Evolutionary conservation across 140 eudicot genomes (phyloP).

Genomic region (Anethum foeniculum): DNA sequence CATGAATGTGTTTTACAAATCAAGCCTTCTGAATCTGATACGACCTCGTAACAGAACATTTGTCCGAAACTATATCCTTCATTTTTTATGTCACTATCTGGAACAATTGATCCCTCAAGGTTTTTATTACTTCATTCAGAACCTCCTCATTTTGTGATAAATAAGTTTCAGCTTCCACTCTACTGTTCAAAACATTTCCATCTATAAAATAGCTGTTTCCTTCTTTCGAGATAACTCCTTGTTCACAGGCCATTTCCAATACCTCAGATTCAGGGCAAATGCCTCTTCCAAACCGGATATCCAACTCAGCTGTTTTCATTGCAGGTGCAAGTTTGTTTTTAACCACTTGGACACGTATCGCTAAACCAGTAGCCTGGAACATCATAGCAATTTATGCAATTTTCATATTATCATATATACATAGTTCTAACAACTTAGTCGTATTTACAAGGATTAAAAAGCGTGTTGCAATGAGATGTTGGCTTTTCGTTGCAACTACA

Average conservation of each 20-base stretch:
- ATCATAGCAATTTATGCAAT: constrained; percentile 7
- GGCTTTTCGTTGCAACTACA: neutral
- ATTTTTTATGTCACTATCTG: constrained; percentile 21
- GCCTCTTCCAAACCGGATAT: constrained; percentile 76
- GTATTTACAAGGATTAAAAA: neutral
- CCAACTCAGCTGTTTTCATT: constrained; percentile 61
- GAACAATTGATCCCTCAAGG: constrained; percentile 59
- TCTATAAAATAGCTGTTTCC: constrained; percentile 53
- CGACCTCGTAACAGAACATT: neutral
- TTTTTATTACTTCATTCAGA: constrained; percentile 37
- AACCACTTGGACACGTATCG: constrained; percentile 67
- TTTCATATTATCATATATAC: neutral
- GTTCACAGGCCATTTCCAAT: constrained; percentile 74
- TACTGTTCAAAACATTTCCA: constrained; percentile 41
- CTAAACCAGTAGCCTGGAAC: constrained; percentile 73
- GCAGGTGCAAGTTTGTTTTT: constrained; percentile 89
- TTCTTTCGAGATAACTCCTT: constrained; percentile 51
- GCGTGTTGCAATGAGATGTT: neutral
- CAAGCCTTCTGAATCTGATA: neutral
- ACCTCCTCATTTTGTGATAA: constrained; percentile 43
- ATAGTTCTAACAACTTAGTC: neutral
- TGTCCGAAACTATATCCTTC: neutral
- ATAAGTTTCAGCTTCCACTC: constrained; percentile 49
- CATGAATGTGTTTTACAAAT: neutral
- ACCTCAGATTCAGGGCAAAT: constrained; percentile 59